phyloP scores from a whole-genome alignment of 768 basidiomycete species.

The Podaxis rugospora region DNA sequence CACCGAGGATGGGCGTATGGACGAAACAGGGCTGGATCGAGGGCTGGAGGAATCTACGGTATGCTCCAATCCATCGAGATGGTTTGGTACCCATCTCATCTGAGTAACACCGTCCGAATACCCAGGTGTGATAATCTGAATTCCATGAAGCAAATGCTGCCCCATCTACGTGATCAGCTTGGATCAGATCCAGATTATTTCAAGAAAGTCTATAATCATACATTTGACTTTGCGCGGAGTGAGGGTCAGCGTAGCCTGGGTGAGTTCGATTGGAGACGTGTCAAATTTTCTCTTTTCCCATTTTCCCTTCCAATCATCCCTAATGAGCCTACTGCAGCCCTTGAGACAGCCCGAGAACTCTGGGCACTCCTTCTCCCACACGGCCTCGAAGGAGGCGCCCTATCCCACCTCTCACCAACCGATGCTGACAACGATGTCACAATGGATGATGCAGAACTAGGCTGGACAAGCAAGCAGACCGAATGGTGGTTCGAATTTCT shows the following conservation, averaged over 20 bases:
- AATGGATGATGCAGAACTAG: conserved; percentile 39
- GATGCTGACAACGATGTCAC: conserved; percentile 43
- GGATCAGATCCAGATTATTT: conserved; percentile 68
- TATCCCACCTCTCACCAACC: conserved; percentile 34
- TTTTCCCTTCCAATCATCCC: background rate
- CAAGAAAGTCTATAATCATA: conserved; percentile 70
- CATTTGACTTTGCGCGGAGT: conserved; percentile 74
- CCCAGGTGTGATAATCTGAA: conserved; percentile 62
- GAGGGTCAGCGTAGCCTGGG: conserved; percentile 81
- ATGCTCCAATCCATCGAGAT: conserved; percentile 20
- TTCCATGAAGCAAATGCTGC: conserved; percentile 54
- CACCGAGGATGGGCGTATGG: conserved; percentile 72
- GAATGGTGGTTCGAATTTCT: conserved; percentile 82
- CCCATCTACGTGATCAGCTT: conserved; percentile 53
- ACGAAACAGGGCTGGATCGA: conserved; percentile 67
- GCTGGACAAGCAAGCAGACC: conserved; percentile 61
- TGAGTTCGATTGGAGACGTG: conserved; percentile 25
- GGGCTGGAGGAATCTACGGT: conserved; percentile 77
- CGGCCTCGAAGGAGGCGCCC: conserved; percentile 63
- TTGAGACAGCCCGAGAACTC: conserved; percentile 71
- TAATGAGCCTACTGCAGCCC: conserved; percentile 29
- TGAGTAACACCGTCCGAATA: background rate
- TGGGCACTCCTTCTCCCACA: conserved; percentile 76
- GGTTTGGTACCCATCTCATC: background rate
- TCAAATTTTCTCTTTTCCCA: background rate